phyloP scores from a whole-genome alignment of 169 alveolate genomes.

The Eimeria maxima region DNA sequence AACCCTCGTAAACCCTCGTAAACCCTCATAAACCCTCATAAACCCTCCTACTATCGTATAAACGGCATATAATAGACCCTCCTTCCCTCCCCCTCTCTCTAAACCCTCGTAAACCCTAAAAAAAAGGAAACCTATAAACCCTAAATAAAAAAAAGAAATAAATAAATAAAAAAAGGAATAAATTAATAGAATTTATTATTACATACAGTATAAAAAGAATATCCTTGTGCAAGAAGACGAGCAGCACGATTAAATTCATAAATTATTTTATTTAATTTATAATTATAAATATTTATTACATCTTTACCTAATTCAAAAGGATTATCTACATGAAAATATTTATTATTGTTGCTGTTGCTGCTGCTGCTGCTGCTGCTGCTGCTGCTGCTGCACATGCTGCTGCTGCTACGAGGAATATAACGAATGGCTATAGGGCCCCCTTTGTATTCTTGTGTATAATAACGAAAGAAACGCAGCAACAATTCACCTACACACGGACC shows the following conservation, averaged over 20 bases:
- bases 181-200: background rate
- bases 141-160: background rate
- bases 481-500: constrained; percentile 60
- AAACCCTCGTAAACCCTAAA: constrained; percentile 12
- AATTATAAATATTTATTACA: constrained; percentile 82
- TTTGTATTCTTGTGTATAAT: constrained; percentile 75
- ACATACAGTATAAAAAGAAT: constrained; percentile 32
- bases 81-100: too few relatives aligned
- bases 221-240: constrained; percentile 72
- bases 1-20: background rate
- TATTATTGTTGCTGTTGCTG: constrained; percentile 39
- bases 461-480: constrained; percentile 79
- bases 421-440: constrained; percentile 70
- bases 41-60: too few relatives aligned
- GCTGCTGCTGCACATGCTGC: constrained; percentile 11
- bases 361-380: constrained; percentile 68
- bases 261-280: constrained; percentile 65
- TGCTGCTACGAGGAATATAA: background rate
- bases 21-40: background rate
- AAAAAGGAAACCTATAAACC: too few relatives aligned
- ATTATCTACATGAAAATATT: constrained; percentile 11
- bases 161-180: too few relatives aligned
- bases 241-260: constrained; percentile 77
- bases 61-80: too few relatives aligned
- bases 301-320: constrained; percentile 87